Base-by-base conservation (phyloP, 306 rosid genomes). In the Corylus heterophylla region DNA sequence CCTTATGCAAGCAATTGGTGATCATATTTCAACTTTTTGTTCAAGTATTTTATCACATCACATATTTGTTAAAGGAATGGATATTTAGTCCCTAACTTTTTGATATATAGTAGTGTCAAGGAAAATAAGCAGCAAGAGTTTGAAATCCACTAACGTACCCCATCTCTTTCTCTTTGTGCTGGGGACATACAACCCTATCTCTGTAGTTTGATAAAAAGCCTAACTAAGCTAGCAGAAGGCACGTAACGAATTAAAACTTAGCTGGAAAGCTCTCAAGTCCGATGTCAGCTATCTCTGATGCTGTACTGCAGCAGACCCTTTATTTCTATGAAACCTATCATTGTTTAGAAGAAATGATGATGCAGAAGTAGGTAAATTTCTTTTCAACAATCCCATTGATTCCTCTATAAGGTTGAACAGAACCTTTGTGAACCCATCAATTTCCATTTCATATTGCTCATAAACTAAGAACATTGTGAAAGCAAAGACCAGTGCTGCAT, bases 381-480 rank as follows among this genome's bases (percentile, higher is more conserved):
- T 78, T 59, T 73, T 78, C 80, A 89, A 84, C 63, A 54, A 71
- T 56, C 58, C 70, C 79, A 39, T 67, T 51, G 74, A 58, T 77
- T 82, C 87, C 77, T 80, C 86, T 69, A 74, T 44, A 48, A 79
- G 12, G 35, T 51, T 59, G 76, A 67, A 71, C 13, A 89, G 78
- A 74, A 79, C 29, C 80, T 82, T 86, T 31, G 70, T 76, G 11
- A 86, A 54, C 68, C 81, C 90, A 73, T 92, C 93, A 67, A 92
- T 81, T 86, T 89, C 94, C 12, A 86, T 63, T 79, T 94, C 96
- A 51, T 87, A 90, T 88, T 92, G 97, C 88, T 94, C 97, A 5
- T 90, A 90, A 76, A 92, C 81, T 73, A 90, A 92, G 87, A 94
- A 92, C 9, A 85, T 90, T 52, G 89, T 89, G 85, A 94, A 94